Base-by-base conservation (phyloP, 805 yeast genomes). In the Brettanomyces naardenensis region DNA sequence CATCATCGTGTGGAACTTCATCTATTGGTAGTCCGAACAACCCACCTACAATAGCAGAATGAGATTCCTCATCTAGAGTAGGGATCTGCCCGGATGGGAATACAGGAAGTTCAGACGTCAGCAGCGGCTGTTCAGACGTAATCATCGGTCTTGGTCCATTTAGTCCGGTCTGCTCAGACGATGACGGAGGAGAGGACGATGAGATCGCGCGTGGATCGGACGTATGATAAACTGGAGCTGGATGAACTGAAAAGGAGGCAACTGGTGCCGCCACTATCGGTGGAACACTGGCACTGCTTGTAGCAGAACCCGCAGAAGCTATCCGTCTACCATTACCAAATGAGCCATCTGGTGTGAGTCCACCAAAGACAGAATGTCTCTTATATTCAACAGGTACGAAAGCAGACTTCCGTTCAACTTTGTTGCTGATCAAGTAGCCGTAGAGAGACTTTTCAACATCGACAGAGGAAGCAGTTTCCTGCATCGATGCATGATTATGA, bases 1-100 rank as follows among this genome's bases (percentile, higher is more conserved):
- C 95, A 38, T 88, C 90, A 44, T 94, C 96, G 47, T 72, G 78
- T 44, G 79, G 81, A 15, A 88, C 76, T 31, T 86, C 62, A 41
- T 82, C 94, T n/a, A 92, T 68, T 1, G 95, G 80, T 0, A 80
- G 77, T 0, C 96, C 97, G 61, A 86, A 92, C 0, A 95, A 78
- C 2, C 10, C 21, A 6, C 37, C 37, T n/a, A n/a, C n/a, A 17
- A 10, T 11, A n/a, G 31, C 14, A 23, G 26, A 23, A 9, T 23
- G 26, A 9, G 26, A 23, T 11, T 17, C 22, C 6, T 15, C 33
- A 11, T 30, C 33, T 9, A 30, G 13, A 6, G 15, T 18, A 6
- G 33, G 33, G 31, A 28, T 9, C 14, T n/a, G 14, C 11, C 26
- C 26, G 11, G 26, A 23, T 9, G 26, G 26, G n/a, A n/a, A n/a